Base-by-base conservation (phyloP, 176 grass and related monocot species). In the Melocanna baccifera region DNA sequence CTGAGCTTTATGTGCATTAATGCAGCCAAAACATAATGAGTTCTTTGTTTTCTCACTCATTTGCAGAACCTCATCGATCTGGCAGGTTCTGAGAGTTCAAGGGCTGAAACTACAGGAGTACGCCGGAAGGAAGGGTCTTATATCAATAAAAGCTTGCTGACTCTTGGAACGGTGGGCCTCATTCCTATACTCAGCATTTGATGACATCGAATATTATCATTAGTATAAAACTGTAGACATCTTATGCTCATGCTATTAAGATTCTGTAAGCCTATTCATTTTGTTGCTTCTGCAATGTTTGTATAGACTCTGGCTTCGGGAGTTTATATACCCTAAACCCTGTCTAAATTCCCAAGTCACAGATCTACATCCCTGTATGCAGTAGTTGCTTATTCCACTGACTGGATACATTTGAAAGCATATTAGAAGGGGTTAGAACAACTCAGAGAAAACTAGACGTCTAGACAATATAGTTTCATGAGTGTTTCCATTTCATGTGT, bases 41-140 rank as follows among this genome's bases (percentile, higher is more conserved):
- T 7, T 71, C 63, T 83, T 77, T 83, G 15, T 76, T 87, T 75
- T 82, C 41, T 82, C 50, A 83, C 76, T 86, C 76, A 73, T 86
- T 68, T 94, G 91, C 94, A 97, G 94, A 97, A 92, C 85, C 89
- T 97, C 79, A 94, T 97, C 81, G 89, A 97, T 88, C 85, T 97
- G 66, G 94, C 94, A 79, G 94, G 91, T 87, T 97, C 91, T 57
- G 91, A 97, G 85, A 94, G 91, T 69, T 97, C 87, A 77, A 94
- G 83, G 84, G 89, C 91, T 76, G 94, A 97, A 89, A 97, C 94
- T 61, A 94, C 87, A 28, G 91, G 94, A 85, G 79, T 94, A 76
- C 89, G 87, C 59, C 88, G 80, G 67, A 97, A 97, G 85, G 94
- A 94, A 89, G 94, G 94, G 67, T 94, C 94, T 72, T 97, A 94